Conservation (phyloP, 148 eudicot species). For the Salicornia ramosissima region DNA sequence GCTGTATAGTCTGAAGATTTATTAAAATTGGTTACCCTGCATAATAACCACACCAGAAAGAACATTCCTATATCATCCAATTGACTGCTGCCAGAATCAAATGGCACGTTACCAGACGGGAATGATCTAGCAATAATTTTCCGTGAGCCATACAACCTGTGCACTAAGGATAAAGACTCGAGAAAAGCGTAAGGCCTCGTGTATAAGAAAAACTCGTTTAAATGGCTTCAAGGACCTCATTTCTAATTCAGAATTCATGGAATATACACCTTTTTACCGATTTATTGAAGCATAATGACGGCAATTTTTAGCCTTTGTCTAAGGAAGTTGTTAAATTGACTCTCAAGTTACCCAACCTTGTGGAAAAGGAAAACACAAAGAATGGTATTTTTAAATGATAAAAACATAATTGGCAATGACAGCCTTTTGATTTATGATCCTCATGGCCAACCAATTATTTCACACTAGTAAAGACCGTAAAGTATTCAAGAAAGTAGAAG, state of each 20-base stretch:
- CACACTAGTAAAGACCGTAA: neutral
- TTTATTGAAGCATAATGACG: neutral
- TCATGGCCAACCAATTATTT: neutral
- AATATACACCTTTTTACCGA: neutral
- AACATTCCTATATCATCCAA: too few species aligned
- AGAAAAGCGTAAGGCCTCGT: too few species aligned
- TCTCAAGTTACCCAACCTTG: neutral
- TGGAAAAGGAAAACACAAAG: neutral
- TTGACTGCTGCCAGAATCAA: too few species aligned
- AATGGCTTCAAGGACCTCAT: neutral
- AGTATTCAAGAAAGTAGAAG: neutral
- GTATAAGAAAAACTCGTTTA: neutral
- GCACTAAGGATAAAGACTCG: neutral
- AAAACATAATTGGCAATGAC: neutral
- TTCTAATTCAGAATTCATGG: neutral
- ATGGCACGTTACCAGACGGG: too few species aligned
- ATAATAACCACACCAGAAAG: too few species aligned
- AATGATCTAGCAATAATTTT: neutral
- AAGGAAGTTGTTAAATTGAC: neutral
- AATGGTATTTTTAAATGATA: neutral
- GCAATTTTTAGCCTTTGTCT: neutral
- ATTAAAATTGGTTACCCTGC: neutral
- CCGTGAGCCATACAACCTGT: neutral
- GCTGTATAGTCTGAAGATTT: neutral
- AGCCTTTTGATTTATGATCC: neutral